Evolutionary conservation across 371 early-diverging fungal genomes (phyloP).

Genomic region (Modicella reniformis): DNA sequence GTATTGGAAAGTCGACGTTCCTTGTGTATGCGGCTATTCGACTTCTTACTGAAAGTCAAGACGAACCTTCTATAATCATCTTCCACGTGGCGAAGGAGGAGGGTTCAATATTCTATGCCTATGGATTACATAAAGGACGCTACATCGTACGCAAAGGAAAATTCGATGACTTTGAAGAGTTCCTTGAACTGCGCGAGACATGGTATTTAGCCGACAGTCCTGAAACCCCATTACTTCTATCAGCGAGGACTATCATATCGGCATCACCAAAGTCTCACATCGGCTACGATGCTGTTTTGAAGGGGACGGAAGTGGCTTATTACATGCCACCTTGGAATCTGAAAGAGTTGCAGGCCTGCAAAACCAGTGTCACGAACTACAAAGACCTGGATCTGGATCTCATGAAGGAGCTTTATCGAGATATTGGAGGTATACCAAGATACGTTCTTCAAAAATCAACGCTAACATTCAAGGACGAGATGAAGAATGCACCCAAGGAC

Average conservation of each 20-base stretch:
- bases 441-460: conserved; percentile 31
- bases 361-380: conserved; percentile 12
- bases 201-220: too few relatives aligned
- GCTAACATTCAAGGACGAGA: neutral
- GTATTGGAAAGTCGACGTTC: conserved; percentile 34
- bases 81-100: conserved; percentile 22
- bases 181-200: conserved; percentile 21
- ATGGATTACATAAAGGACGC: conserved; percentile 30
- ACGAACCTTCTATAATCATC: conserved; percentile 26
- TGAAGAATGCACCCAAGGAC: neutral
- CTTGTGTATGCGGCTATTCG: conserved; percentile 36
- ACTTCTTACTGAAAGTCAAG: conserved; percentile 26
- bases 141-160: conserved; percentile 20
- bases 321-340: conserved; percentile 45
- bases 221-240: conserved; percentile 7
- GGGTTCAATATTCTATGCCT: conserved; percentile 16
- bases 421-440: conserved; percentile 44
- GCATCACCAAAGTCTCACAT: neutral
- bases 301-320: conserved; percentile 9
- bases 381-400: conserved; percentile 10
- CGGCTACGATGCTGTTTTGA: too few relatives aligned
- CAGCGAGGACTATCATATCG: conserved; percentile 41
- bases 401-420: conserved; percentile 20
- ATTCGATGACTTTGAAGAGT: conserved; percentile 20
- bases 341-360: conserved; percentile 27